A percentile compares a stretch with the other conserved stretches of the same genome.
Conservation (phyloP, 75 land plant genomes). For the Gnetum montanum region DNA sequence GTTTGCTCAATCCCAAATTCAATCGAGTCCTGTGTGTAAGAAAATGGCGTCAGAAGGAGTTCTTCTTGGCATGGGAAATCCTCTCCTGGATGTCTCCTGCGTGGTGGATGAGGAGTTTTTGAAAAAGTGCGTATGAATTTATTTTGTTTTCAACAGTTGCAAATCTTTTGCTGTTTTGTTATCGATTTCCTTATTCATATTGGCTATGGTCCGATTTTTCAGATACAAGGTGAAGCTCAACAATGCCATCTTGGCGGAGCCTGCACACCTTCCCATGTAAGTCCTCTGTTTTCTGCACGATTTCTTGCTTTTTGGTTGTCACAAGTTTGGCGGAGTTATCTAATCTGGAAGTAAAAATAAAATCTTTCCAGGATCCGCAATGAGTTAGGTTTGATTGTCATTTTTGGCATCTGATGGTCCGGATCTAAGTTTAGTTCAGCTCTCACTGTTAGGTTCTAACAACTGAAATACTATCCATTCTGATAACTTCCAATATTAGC, state of each 20-base stretch:
- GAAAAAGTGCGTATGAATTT: constrained; percentile 37
- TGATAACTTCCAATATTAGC: too few species aligned
- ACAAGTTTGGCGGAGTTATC: too few species aligned
- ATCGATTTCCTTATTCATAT: background rate
- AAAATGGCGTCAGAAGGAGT: constrained; percentile 56
- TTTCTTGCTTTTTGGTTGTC: background rate
- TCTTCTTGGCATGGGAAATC: constrained; percentile 91
- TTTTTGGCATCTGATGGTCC: too few species aligned
- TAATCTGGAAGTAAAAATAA: too few species aligned
- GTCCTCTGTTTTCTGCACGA: constrained; percentile 9
- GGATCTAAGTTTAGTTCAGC: too few species aligned
- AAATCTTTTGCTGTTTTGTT: background rate
- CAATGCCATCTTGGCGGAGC: constrained; percentile 91
- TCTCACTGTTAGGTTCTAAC: too few species aligned
- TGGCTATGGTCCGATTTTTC: constrained; percentile 4
- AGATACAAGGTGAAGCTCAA: constrained; percentile 80
- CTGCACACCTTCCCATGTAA: constrained; percentile 82
- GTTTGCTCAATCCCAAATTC: too few species aligned
- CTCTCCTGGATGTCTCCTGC: constrained; percentile 79
- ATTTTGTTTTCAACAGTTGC: background rate
- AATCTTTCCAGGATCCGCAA: too few species aligned
- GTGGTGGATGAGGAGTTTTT: constrained; percentile 81
- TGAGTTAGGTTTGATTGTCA: too few species aligned
- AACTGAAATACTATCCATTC: too few species aligned
- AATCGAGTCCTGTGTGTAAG: too few species aligned